phyloP scores from a whole-genome alignment of 164 flowering plant species.

The Annona squamosa region DNA sequence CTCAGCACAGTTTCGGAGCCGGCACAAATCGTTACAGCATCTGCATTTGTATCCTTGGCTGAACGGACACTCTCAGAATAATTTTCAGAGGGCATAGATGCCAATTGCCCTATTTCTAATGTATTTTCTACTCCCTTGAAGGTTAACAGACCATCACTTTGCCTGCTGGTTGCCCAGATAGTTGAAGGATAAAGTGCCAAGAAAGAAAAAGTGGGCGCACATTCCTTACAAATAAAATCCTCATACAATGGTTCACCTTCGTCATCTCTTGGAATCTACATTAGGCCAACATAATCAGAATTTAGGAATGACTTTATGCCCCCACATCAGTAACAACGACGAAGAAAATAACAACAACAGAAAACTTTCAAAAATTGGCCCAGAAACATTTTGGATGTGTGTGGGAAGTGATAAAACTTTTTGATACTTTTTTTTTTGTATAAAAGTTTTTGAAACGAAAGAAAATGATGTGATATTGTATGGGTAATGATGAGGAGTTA shows the following conservation, averaged over 20 bases:
- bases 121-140: slow-evolving; percentile 29
- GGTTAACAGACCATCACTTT: slow-evolving; percentile 20
- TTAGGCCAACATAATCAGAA: neutral
- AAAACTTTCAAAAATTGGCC: neutral
- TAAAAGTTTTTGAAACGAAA: too few species aligned
- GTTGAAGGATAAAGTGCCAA: slow-evolving; percentile 56
- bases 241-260: slow-evolving; percentile 89
- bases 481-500: too few species aligned
- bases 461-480: too few species aligned
- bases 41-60: slow-evolving; percentile 10
- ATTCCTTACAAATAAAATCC: slow-evolving; percentile 77
- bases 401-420: neutral
- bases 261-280: slow-evolving; percentile 87
- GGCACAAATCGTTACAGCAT: slow-evolving; percentile 9
- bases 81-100: slow-evolving; percentile 25
- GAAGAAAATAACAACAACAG: too few species aligned
- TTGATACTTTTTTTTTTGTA: too few species aligned
- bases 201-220: slow-evolving; percentile 60
- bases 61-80: slow-evolving; percentile 19
- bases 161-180: slow-evolving; percentile 37
- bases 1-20: slow-evolving; percentile 16
- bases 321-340: too few species aligned
- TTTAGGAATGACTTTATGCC: too few species aligned
- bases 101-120: slow-evolving; percentile 22
- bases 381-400: neutral